Percentiles rank a stretch among this genome's conserved stretches.
Evolutionary conservation across 2,329 filamentous ascomycete species (phyloP).

Genomic region (Alternaria viburni): DNA sequence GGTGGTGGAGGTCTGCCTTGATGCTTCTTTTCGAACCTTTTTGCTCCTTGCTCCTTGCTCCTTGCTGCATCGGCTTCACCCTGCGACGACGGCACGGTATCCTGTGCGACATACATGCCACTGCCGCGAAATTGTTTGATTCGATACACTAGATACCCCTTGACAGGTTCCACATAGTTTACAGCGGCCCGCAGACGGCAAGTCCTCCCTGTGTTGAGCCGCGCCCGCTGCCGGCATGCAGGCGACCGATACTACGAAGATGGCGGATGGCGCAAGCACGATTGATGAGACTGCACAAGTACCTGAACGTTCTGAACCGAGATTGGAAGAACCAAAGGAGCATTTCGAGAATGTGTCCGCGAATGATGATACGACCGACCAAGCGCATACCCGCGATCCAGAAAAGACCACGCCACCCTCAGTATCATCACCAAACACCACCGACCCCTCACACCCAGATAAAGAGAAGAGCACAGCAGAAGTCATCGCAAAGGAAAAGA

Average conservation of each 20-base stretch:
- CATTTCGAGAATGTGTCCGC: background rate
- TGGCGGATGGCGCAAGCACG: background rate
- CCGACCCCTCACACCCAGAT: background rate
- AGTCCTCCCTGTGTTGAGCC: slow-evolving; percentile 3
- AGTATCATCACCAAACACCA: background rate
- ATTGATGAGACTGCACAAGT: background rate
- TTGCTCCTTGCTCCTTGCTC: no score
- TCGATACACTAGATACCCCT: background rate
- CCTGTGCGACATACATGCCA: background rate
- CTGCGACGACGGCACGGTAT: background rate
- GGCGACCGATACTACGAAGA: background rate
- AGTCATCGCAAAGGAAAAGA: background rate
- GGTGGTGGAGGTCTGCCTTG: fast-evolving
- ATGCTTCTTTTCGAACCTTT: background rate
- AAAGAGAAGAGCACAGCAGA: background rate
- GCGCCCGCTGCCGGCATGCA: slow-evolving; percentile 10
- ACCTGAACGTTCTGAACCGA: background rate
- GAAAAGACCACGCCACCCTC: background rate
- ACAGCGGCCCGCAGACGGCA: slow-evolving; percentile 12
- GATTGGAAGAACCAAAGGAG: background rate
- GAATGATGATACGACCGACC: background rate
- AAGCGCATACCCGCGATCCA: background rate
- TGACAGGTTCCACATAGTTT: background rate
- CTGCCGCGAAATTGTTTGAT: background rate
- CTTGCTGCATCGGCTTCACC: background rate